These are phyloP conservation scores for Magnaporthiopsis poae DNA, from an alignment of 2,329 filamentous ascomycete genomes.

Conservation along the genomic window DNA sequence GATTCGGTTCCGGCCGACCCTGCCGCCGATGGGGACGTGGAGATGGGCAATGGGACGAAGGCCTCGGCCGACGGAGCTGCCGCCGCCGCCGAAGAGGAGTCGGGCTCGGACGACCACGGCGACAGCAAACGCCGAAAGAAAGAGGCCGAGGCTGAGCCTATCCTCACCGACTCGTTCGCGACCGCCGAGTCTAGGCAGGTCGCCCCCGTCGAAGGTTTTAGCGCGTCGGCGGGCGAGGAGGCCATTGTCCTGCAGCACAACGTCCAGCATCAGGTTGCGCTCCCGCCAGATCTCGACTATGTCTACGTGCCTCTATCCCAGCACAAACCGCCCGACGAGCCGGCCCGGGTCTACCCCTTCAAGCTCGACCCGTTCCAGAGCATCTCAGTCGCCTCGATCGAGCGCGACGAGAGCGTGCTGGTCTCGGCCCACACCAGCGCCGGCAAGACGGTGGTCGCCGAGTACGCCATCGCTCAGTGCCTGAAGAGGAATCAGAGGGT, in stretches of 20 bases:
- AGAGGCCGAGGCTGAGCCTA: constrained; percentile 59
- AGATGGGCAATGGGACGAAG: constrained; percentile 31
- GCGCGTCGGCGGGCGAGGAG: constrained; percentile 43
- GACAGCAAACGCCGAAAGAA: constrained; percentile 54
- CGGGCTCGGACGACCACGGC: constrained; percentile 30
- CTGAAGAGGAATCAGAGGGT: constrained; percentile 95
- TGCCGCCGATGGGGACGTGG: constrained; percentile 20
- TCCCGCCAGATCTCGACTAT: constrained; percentile 88
- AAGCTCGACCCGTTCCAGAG: constrained; percentile 96
- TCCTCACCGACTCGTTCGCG: constrained; percentile 88
- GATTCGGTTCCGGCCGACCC: constrained; percentile 1
- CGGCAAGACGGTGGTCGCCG: constrained; percentile 94
- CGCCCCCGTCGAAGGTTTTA: constrained; percentile 62
- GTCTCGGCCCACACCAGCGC: constrained; percentile 96
- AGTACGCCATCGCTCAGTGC: constrained; percentile 96
- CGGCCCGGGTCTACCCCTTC: constrained; percentile 77
- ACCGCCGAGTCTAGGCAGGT: constrained; percentile 90
- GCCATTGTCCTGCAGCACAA: constrained; percentile 86
- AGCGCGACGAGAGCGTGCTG: constrained; percentile 89
- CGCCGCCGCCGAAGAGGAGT: constrained; percentile 19
- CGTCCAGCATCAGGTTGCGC: constrained; percentile 92
- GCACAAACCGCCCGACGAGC: constrained; percentile 80
- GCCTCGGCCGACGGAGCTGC: constrained; percentile 12
- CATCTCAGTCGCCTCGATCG: constrained; percentile 85
- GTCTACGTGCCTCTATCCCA: constrained; percentile 90